Conservation (phyloP, 1,284 basidiomycete genomes). For the Pascua guehoae region DNA sequence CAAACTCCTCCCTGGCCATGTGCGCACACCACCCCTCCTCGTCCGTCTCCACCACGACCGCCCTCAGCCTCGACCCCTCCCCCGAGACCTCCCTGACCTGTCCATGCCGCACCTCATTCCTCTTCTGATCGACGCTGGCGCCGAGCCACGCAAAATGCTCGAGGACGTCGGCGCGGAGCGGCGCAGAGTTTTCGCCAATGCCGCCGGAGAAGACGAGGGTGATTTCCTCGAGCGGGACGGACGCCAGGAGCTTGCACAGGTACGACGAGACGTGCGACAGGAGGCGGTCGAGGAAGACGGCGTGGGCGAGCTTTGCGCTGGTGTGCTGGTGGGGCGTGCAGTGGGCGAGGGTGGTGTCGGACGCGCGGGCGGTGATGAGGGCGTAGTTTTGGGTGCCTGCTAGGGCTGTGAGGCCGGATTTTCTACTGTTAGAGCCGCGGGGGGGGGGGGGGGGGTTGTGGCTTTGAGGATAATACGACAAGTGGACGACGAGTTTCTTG, state of each 20-base stretch:
- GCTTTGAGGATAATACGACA: too few species aligned
- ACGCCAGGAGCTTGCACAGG: conserved; percentile 62
- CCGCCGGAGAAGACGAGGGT: conserved; percentile 82
- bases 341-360: conserved; percentile 29
- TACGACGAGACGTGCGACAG: conserved; percentile 69
- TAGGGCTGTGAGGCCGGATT: conserved; percentile 64
- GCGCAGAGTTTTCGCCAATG: conserved; percentile 69
- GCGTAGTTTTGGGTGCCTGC: conserved; percentile 74
- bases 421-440: conserved; percentile 26
- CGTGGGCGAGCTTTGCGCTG: conserved; percentile 60
- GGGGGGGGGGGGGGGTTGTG: too few species aligned
- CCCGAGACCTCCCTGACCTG: conserved; percentile 46
- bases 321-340: conserved; percentile 17
- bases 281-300: conserved; percentile 70
- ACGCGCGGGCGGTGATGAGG: conserved; percentile 50
- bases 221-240: conserved; percentile 50
- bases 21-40: conserved; percentile 50
- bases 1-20: conserved; percentile 37
- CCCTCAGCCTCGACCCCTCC: conserved; percentile 40
- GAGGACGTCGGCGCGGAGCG: conserved; percentile 60
- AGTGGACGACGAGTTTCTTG: too few species aligned
- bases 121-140: conserved; percentile 54
- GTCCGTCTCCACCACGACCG: conserved; percentile 54
- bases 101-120: conserved; percentile 46
- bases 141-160: conserved; percentile 60